Conservation (phyloP, 1,284 basidiomycete species). For the Macrocystidia cucumis region DNA sequence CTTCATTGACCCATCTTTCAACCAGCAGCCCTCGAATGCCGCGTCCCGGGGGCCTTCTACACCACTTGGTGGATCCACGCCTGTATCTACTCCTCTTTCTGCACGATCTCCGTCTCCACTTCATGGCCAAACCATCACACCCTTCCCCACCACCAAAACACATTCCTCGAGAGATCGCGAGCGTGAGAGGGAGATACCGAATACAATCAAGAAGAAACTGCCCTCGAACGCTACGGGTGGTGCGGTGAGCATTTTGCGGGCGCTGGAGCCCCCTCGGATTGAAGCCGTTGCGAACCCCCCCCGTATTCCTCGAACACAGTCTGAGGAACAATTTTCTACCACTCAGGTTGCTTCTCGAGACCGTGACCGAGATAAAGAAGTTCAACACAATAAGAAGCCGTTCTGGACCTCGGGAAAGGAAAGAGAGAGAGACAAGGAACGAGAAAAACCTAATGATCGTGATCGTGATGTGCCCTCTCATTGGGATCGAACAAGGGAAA, state of each 20-base stretch:
- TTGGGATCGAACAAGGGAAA: no score
- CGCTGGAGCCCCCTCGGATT: slow-evolving; percentile 45
- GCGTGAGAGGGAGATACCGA: slow-evolving; percentile 10
- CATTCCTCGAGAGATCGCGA: slow-evolving; percentile 15
- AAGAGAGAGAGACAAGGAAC: slow-evolving; percentile 14
- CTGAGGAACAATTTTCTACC: slow-evolving; percentile 23
- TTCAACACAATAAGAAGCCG: slow-evolving; percentile 29
- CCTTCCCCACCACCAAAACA: slow-evolving; percentile 13
- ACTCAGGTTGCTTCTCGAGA: slow-evolving; percentile 21
- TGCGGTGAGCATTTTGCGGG: slow-evolving; percentile 47
- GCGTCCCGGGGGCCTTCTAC: slow-evolving; percentile 39
- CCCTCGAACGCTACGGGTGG: slow-evolving; percentile 18
- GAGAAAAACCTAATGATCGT: slow-evolving; percentile 14
- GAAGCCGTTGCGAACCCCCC: slow-evolving; percentile 15
- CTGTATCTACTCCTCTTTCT: slow-evolving; percentile 21
- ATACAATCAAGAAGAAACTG: slow-evolving; percentile 18
- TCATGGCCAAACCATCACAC: slow-evolving; percentile 15
- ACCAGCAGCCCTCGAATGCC: slow-evolving; percentile 24
- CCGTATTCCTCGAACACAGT: slow-evolving; percentile 19
- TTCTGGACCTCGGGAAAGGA: slow-evolving; percentile 40
- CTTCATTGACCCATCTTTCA: slow-evolving; percentile 20
- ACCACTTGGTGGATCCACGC: slow-evolving; percentile 32
- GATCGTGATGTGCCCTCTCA: no score
- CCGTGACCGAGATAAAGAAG: slow-evolving; percentile 26
- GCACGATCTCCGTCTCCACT: slow-evolving; percentile 37